A percentile compares a stretch with the other conserved stretches of the same genome.
These are phyloP conservation scores for Tricholoma hemisulphureum DNA, from an alignment of 768 basidiomycete genomes.

Conservation along the genomic window DNA sequence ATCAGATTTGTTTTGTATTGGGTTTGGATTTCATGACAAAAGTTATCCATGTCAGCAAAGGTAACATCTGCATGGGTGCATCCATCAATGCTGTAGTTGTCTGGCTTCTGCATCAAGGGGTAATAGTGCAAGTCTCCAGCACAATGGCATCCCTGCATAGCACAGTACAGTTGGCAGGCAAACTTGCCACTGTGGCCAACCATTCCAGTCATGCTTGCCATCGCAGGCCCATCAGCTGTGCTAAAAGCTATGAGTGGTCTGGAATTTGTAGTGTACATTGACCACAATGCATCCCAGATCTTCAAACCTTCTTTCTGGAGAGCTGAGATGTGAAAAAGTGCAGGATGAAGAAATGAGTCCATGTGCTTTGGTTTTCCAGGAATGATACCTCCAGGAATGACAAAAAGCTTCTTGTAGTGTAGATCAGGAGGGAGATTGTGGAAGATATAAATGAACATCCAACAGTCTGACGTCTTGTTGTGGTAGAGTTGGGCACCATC, in stretches of 20 bases:
- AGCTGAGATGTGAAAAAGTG: slow-evolving; percentile 24
- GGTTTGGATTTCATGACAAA: no score
- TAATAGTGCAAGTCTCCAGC: slow-evolving; percentile 14
- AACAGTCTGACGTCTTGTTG: slow-evolving; percentile 19
- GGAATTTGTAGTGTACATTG: slow-evolving; percentile 6
- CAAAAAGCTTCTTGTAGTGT: slow-evolving; percentile 26
- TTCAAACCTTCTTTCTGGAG: slow-evolving; percentile 4
- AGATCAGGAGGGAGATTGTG: slow-evolving; percentile 19
- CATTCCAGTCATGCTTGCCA: slow-evolving; percentile 22
- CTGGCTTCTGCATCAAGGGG: slow-evolving; percentile 18
- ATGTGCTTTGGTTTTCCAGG: slow-evolving; percentile 31
- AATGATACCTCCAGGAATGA: slow-evolving; percentile 29
- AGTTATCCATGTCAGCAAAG: slow-evolving; percentile 5
- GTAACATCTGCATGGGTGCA: slow-evolving; percentile 25
- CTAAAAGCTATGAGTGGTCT: slow-evolving; percentile 15
- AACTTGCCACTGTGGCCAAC: slow-evolving; percentile 24
- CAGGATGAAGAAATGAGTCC: slow-evolving; percentile 28
- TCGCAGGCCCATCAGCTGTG: slow-evolving; percentile 24
- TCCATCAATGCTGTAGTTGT: slow-evolving; percentile 17
- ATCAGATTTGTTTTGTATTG: no score
- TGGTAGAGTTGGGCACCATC: no score
- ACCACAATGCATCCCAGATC: slow-evolving; percentile 13
- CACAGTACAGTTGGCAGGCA: slow-evolving; percentile 22
- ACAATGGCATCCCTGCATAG: slow-evolving; percentile 11
- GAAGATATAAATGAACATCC: slow-evolving; percentile 30